Evolutionary conservation across 768 basidiomycete species (phyloP).

Genomic region (Lactifluus hygrophoroides): DNA sequence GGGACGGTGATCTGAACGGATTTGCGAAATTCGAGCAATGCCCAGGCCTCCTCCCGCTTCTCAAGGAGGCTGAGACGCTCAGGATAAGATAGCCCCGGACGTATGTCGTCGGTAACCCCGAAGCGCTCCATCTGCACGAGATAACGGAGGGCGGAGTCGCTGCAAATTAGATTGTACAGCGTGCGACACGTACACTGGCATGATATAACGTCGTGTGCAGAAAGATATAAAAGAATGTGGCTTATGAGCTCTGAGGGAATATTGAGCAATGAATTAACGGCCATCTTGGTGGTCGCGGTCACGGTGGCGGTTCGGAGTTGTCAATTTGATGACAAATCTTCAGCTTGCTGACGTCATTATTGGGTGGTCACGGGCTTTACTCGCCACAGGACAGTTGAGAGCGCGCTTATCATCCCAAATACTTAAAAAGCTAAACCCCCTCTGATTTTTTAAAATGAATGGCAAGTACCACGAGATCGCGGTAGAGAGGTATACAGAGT

Average conservation of each 20-base stretch:
- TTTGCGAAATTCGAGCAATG: slow-evolving; percentile 1
- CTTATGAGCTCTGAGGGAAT: slow-evolving; percentile 10
- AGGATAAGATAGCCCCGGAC: neutral
- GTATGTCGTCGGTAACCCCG: slow-evolving; percentile 9
- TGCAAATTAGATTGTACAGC: neutral
- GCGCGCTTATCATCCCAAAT: neutral
- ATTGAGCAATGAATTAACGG: slow-evolving; percentile 4
- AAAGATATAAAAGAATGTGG: slow-evolving; percentile 4
- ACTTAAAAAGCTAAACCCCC: neutral
- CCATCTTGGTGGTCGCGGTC: neutral
- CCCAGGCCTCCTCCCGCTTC: slow-evolving; percentile 15
- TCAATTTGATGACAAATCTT: neutral
- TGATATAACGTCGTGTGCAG: slow-evolving; percentile 1
- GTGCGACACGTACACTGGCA: slow-evolving; percentile 7
- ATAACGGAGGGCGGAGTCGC: slow-evolving; percentile 5
- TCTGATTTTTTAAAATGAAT: neutral
- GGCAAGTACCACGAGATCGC: neutral
- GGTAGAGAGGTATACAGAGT: neutral
- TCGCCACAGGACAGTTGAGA: neutral
- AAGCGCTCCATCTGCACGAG: slow-evolving; percentile 14
- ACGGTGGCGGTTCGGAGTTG: neutral
- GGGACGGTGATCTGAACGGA: slow-evolving; percentile 2
- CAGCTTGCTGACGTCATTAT: neutral
- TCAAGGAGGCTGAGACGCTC: slow-evolving; percentile 11
- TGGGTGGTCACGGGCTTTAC: neutral